phyloP scores from a whole-genome alignment of 805 yeast genomes.

The Peterozyma xylosa region DNA sequence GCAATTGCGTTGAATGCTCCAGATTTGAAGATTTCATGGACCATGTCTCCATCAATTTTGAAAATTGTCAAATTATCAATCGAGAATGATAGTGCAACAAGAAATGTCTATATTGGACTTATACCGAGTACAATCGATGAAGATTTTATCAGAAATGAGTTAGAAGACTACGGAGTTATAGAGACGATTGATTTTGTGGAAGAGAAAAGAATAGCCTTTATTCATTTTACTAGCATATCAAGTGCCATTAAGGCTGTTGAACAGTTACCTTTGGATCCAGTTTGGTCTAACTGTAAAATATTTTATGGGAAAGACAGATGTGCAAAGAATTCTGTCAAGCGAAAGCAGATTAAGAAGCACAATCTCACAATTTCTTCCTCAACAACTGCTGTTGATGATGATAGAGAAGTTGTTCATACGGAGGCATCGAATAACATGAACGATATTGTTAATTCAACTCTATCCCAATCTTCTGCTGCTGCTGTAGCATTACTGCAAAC shows the following conservation, averaged over 20 bases:
- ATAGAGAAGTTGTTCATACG: conserved; percentile 6
- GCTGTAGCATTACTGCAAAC: background rate
- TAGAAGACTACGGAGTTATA: conserved; percentile 32
- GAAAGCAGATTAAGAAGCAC: conserved; percentile 2
- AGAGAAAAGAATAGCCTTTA: conserved; percentile 17
- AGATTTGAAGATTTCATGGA: conserved; percentile 23
- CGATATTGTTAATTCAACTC: conserved; percentile 8
- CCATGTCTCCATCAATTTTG: conserved; percentile 21
- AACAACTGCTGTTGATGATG: conserved; percentile 6
- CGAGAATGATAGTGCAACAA: conserved; percentile 20
- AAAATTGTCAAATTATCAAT: conserved; percentile 18
- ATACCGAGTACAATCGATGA: conserved; percentile 16
- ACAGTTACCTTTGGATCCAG: conserved; percentile 21
- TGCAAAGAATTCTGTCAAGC: conserved; percentile 7
- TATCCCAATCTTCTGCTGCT: conserved; percentile 2
- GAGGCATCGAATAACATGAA: conserved; percentile 5
- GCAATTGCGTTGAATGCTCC: conserved; percentile 28
- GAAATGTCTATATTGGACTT: conserved; percentile 19
- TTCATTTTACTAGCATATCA: conserved; percentile 38
- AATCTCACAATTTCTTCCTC: background rate
- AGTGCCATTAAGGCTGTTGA: conserved; percentile 38
- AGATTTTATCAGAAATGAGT: conserved; percentile 19
- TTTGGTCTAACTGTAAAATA: conserved; percentile 16
- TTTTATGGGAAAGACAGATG: conserved; percentile 22
- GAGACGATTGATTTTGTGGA: conserved; percentile 25